Conservation (phyloP, 2,329 filamentous ascomycete genomes). For the Colletotrichum chrysophilum region DNA sequence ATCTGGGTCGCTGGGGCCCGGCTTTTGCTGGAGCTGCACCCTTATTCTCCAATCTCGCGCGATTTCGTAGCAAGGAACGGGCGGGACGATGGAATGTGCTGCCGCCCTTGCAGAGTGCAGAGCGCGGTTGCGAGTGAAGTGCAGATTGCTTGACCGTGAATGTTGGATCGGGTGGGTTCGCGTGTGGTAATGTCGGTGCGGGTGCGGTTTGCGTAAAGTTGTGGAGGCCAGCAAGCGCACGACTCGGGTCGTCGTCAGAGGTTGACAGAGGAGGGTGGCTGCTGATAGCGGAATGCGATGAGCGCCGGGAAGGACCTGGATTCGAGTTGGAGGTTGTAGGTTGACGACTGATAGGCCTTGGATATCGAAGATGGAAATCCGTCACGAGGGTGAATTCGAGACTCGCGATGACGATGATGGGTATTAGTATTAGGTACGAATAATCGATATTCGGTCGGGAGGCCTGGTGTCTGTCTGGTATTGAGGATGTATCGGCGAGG, state of each 20-base stretch:
- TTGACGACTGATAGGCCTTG: neutral
- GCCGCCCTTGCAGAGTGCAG: neutral
- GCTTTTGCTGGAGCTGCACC: neutral
- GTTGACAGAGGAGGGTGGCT: slow-evolving; percentile 3
- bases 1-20: neutral
- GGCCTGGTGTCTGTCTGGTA: neutral
- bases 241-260: slow-evolving; percentile 17
- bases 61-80: neutral
- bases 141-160: neutral
- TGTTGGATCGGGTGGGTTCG: neutral
- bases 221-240: slow-evolving; percentile 8
- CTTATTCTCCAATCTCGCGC: neutral
- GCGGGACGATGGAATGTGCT: neutral
- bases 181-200: neutral
- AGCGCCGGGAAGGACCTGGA: neutral
- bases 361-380: neutral
- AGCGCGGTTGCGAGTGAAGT: neutral
- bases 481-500: neutral
- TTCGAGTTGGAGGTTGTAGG: neutral
- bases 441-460: neutral
- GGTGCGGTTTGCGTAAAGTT: slow-evolving; percentile 13
- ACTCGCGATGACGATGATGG: slow-evolving; percentile 10
- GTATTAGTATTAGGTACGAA: neutral
- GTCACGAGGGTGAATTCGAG: slow-evolving; percentile 15
- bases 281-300: neutral